Evolutionary conservation across 768 basidiomycete genomes (phyloP).

Genomic region (Leccinum olivaceopallidum): DNA sequence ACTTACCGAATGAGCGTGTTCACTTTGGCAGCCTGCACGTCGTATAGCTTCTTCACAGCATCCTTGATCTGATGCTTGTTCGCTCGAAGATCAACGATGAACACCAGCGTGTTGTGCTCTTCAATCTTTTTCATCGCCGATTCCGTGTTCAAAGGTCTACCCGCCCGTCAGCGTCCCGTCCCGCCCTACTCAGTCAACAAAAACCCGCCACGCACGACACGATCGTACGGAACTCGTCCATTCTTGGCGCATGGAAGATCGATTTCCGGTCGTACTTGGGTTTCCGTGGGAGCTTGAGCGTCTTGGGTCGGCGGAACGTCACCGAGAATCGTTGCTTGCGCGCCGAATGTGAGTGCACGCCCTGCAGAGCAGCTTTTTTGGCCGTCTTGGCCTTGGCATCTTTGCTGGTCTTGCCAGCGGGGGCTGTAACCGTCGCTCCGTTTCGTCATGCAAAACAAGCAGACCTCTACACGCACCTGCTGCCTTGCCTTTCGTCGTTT

Average conservation of each 20-base stretch:
- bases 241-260: slow-evolving; percentile 86
- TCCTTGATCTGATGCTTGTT: slow-evolving; percentile 99
- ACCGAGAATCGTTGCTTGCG: slow-evolving; percentile 86
- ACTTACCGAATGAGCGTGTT: slow-evolving; percentile 97
- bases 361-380: slow-evolving; percentile 95
- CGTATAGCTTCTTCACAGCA: slow-evolving; percentile 98
- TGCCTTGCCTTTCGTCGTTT: slow-evolving; percentile 64
- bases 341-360: slow-evolving; percentile 68
- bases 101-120: slow-evolving; percentile 99
- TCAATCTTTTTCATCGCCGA: slow-evolving; percentile 99
- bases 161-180: slow-evolving; percentile 2
- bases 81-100: slow-evolving; percentile 91
- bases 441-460: slow-evolving; percentile 30
- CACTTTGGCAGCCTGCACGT: slow-evolving; percentile 93
- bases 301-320: slow-evolving; percentile 96
- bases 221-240: slow-evolving; percentile 97
- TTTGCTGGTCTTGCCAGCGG: slow-evolving; percentile 38
- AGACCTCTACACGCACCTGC: slow-evolving; percentile 37
- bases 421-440: not conserved
- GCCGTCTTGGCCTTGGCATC: slow-evolving; percentile 85
- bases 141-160: slow-evolving; percentile 89
- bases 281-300: slow-evolving; percentile 76
- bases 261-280: slow-evolving; percentile 97
- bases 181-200: not conserved
- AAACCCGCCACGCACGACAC: slow-evolving; percentile 62